Percentiles rank a stretch among this genome's conserved stretches.
Conservation (phyloP, 352 stramenopile genomes). For the Aphanomyces cochlioides region DNA sequence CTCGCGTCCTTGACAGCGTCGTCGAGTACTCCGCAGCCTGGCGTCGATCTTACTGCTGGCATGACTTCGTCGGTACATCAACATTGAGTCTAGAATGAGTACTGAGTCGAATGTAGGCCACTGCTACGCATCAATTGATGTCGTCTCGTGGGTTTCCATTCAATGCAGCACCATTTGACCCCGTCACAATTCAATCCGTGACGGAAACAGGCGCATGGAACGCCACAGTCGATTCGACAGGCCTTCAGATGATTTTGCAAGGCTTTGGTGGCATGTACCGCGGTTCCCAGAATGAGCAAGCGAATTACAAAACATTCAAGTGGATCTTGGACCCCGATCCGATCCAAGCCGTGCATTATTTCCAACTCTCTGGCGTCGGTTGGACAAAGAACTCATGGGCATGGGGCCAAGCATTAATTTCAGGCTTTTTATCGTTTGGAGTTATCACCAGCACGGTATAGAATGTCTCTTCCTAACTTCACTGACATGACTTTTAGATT, state of each 20-base stretch:
- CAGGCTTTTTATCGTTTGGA: constrained; percentile 16
- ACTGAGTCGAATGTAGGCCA: not conserved
- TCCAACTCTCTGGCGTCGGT: constrained; percentile 10
- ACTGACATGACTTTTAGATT: constrained; percentile 2
- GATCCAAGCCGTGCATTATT: constrained; percentile 4
- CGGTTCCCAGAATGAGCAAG: constrained; percentile 25
- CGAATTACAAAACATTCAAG: constrained; percentile 27
- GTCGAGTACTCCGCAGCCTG: not conserved
- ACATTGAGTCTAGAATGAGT: not conserved
- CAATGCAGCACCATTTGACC: constrained; percentile 17
- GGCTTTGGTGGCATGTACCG: constrained; percentile 25
- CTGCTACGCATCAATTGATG: not conserved
- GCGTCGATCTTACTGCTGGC: not conserved
- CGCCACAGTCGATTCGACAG: constrained; percentile 5
- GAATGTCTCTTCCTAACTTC: not conserved
- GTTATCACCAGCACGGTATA: constrained; percentile 18
- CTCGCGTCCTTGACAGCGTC: not conserved
- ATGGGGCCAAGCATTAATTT: constrained; percentile 13
- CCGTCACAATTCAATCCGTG: constrained; percentile 4
- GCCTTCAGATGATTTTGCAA: constrained; percentile 24
- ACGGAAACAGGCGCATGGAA: constrained; percentile 21
- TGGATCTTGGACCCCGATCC: constrained; percentile 13
- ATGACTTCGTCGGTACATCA: constrained; percentile 1
- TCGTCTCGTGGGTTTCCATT: constrained; percentile 22
- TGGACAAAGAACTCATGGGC: constrained; percentile 26